Evolutionary conservation across 129 eudicot genomes (phyloP), one percentile per base, ranked within the genome.

Genomic region (Dittrichia graveolens): DNA sequence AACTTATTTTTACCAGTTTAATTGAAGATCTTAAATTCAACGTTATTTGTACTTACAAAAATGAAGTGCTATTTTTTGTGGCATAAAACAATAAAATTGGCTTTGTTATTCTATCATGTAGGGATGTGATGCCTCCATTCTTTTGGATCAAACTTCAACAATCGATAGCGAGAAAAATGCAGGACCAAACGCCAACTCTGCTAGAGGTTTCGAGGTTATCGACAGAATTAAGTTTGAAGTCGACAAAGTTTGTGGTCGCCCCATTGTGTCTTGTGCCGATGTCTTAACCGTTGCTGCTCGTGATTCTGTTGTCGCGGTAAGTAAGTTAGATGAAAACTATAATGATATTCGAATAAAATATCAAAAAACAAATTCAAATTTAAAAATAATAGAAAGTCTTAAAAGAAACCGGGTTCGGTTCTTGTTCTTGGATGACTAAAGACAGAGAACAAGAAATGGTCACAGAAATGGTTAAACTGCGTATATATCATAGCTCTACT

Each of bases 71-170:
- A 34, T 15, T 19, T 57, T 24, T 40, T 59, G 19, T 35, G 3
- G 61, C 37, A 55, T 55, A 7, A 8, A 55, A 8, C 13, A 55
- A 6, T 62, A n/a, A 16, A 40, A 8, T 13, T 39, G 39, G 43
- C 13, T 18, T 3, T 10, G 13, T 55, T 12, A 54, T 10, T 70
- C 16, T 38, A 48, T 67, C 45, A 60, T 64, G 61, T 61, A 83
- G 84, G 84, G 87, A 24, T 83, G 87, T 59, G 87, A 83, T 71
- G 87, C 78, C 34, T 83, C 87, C 8, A 10, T 83, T 44, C 79
- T 83, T 42, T 60, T 83, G 52, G 87, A 75, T 47, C 72, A 75
- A 69, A 79, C 84, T 0, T 37, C 84, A 5, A 79, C 24, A 5
- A 61, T 83, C 4, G 70, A 74, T 5, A 65, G 83, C 8, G 87